Evolutionary conservation across 2,329 filamentous ascomycete species (phyloP), one percentile per base, ranked within the genome.

Genomic region (Colletotrichum cuscutae): DNA sequence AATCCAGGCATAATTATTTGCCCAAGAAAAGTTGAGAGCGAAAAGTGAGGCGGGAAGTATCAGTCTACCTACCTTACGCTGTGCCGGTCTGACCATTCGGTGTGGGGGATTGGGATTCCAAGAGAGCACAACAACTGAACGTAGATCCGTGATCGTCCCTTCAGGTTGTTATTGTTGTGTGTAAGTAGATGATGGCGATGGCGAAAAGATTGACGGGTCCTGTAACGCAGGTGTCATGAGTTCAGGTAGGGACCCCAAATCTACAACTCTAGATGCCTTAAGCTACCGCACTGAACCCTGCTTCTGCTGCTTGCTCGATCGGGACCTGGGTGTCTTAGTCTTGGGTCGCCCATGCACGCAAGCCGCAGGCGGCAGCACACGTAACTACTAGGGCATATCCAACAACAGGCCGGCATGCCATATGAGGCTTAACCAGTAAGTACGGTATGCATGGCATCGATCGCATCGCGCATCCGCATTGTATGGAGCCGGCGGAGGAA

Each of bases 221-320:
- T n/a, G 37, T 52, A 26, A 52, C 42, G 42, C 42, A 63, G 19
- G 15, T 28, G 52, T 30, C 15, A 28, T 22, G 19, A 62, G 59
- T 42, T 32, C 22, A 56, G 53, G 22, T 56, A 28, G 53, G 53
- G 53, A 28, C n/a, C 5, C 7, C 12, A 49, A 53, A 35, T 54
- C 42, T 28, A 24, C 64, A 67, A 60, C 37, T 52, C 32, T 60
- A 32, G 28, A 15, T 65, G 28, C 62, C 49, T 57, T 46, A 42
- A 61, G n/a, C 32, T 58, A 61, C 57, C n/a, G 56, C 28, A 42
- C 56, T 62, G 46, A 49, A 62, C 65, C 65, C 65, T 68, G 57
- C 46, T 62, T 30, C 35, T 67, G 61, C 54, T 49, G 42, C 37
- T 61, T 22, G 28, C 37, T 28, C 54, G 28, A 49, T 49, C 42